phyloP scores from a whole-genome alignment of 768 basidiomycete species.

The Agaricus sinodeliciosus region DNA sequence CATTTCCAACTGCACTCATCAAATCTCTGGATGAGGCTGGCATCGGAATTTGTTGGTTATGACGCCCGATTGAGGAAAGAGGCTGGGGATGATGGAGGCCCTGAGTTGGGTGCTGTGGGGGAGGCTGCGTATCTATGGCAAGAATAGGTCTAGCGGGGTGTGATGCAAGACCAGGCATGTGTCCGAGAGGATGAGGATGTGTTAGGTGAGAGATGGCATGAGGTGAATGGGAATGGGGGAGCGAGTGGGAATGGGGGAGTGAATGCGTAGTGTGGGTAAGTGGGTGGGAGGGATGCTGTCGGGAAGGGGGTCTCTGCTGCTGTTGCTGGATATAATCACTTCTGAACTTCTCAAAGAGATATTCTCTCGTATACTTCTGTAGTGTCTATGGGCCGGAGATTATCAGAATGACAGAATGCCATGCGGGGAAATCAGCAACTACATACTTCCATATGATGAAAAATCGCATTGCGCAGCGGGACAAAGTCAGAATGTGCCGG shows the following conservation, averaged over 20 bases:
- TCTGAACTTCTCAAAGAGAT: constrained; percentile 75
- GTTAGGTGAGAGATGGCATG: constrained; percentile 48
- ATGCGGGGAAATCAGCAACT: constrained; percentile 9
- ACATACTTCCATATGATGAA: constrained; percentile 85
- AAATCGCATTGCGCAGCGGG: constrained; percentile 68
- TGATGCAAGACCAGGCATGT: constrained; percentile 11
- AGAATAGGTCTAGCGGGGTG: constrained; percentile 26
- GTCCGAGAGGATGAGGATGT: constrained; percentile 26
- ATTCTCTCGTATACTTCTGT: constrained; percentile 79
- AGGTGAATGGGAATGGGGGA: constrained; percentile 30
- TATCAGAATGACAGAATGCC: constrained; percentile 14
- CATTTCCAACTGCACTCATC: neutral
- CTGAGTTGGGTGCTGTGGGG: constrained; percentile 18
- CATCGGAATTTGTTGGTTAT: neutral
- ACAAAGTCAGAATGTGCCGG: constrained; percentile 77
- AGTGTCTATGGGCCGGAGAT: constrained; percentile 48
- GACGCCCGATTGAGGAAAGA: constrained; percentile 1
- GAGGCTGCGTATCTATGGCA: constrained; percentile 25
- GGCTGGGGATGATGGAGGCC: constrained; percentile 1
- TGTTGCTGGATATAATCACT: constrained; percentile 47
- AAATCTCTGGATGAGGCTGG: constrained; percentile 7
- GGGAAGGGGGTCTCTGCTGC: constrained; percentile 39
- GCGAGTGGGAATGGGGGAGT: constrained; percentile 29
- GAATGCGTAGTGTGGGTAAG: constrained; percentile 31
- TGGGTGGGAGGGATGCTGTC: constrained; percentile 38